Base-by-base conservation (phyloP, 2,329 filamentous ascomycete species). In the Hirsutella thompsonii region DNA sequence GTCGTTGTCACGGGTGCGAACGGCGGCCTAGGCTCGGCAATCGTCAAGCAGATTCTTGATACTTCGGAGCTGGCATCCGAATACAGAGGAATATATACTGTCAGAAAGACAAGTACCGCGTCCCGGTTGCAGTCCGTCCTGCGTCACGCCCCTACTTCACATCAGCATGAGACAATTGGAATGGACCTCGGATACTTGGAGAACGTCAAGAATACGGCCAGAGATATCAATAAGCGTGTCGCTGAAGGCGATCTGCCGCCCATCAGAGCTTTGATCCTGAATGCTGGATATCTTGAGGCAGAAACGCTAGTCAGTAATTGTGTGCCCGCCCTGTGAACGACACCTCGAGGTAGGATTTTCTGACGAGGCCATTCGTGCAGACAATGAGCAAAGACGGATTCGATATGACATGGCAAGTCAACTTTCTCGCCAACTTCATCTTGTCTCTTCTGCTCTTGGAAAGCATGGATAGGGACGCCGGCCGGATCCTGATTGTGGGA, bases 1-100 rank as follows among this genome's bases (percentile, higher is more conserved):
- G 55, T 65, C 20, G 32, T 65, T 2, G 44, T 64, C 9, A 66
- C 62, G 4, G 62, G 61, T 6, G 49, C 59, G 29, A 65, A 65
- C 41, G 62, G 62, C 34, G 58, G 60, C 18, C 54, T 66, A 21
- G 61, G 61, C 8, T 57, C 55, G 10, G 52, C 55, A 19, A 59
- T 61, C 8, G 54, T 59, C 9, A 36, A 44, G 4, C 47, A 53
- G 8, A 53, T 65, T 23, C 32, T 60, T 29, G 43, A 46, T 14
- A 50, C 43, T 11, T 47, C 54, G 0, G 47, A 57, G 4, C 43
- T 63, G 10, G 56, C 59, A 3, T 48, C 51, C 4, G 46, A 49
- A 20, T 57, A 63, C 42, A 51, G 54, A 4, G 57, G 60, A 8
- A 37, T 66, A 2, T 66, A 63, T 42, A 53, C 57, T 1, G 62